Evolutionary conservation across 2,329 filamentous ascomycete genomes (phyloP).

Genomic region (Dothideomycetes sp.): DNA sequence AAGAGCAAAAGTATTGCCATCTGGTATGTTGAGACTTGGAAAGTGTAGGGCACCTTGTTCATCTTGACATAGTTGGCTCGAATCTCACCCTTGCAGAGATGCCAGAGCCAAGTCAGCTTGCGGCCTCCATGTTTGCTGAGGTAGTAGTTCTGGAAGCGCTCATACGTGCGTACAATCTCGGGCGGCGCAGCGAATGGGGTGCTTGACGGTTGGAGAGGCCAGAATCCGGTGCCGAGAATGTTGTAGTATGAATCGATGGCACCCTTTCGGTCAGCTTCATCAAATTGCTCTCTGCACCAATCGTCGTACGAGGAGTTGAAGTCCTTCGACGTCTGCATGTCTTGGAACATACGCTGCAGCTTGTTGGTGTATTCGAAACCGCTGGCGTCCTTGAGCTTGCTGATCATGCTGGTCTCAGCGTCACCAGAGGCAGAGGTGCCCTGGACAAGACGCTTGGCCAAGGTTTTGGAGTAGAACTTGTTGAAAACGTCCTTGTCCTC

Average conservation of each 20-base stretch:
- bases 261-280: conserved; percentile 55
- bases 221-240: conserved; percentile 92
- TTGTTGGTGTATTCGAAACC: conserved; percentile 99
- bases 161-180: conserved; percentile 77
- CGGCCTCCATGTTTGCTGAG: conserved; percentile 93
- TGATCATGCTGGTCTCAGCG: conserved; percentile 98
- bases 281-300: conserved; percentile 58
- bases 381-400: conserved; percentile 95
- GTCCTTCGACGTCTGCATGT: conserved; percentile 98
- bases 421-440: conserved; percentile 94
- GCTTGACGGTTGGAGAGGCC: conserved; percentile 79
- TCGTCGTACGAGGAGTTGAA: conserved; percentile 84
- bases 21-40: conserved; percentile 95
- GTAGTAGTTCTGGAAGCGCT: conserved; percentile 86
- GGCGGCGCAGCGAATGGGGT: conserved; percentile 82
- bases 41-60: conserved; percentile 85
- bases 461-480: conserved; percentile 96
- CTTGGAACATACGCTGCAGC: conserved; percentile 98
- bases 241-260: conserved; percentile 81
- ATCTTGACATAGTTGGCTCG: conserved; percentile 84
- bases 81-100: conserved; percentile 94
- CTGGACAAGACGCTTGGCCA: conserved; percentile 89
- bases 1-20: conserved; percentile 94
- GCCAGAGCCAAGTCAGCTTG: conserved; percentile 97
- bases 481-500: conserved; percentile 99